These are phyloP conservation scores for Lactarius pseudohatsudake DNA, from an alignment of 768 basidiomycete species.

Conservation along the genomic window DNA sequence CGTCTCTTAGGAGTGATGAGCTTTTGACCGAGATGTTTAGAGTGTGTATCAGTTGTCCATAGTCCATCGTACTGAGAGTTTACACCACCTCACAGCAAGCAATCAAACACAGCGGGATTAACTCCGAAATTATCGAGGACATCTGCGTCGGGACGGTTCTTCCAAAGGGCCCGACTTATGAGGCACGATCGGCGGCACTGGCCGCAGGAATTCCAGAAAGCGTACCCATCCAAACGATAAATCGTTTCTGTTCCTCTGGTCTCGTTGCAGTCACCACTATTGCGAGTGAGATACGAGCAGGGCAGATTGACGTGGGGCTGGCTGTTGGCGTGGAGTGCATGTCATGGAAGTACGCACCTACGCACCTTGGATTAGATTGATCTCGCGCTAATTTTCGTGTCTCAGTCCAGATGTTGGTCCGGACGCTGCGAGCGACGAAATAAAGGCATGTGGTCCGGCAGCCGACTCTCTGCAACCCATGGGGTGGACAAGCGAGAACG, in stretches of 20 bases:
- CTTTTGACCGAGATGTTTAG: conserved; percentile 81
- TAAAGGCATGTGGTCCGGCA: conserved; percentile 55
- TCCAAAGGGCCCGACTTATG: conserved; percentile 62
- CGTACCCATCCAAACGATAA: conserved; percentile 71
- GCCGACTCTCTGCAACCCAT: conserved; percentile 68
- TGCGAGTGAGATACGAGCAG: conserved; percentile 70
- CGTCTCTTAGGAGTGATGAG: conserved; percentile 62
- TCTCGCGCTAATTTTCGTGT: conserved; percentile 28
- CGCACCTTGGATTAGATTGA: conserved; percentile 30
- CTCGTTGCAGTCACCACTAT: conserved; percentile 82
- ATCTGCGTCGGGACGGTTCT: conserved; percentile 80
- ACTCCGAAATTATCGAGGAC: conserved; percentile 68
- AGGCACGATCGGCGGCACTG: conserved; percentile 70
- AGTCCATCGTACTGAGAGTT: conserved; percentile 22
- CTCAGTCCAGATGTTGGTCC: conserved; percentile 64
- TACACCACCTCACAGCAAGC: conserved; percentile 45
- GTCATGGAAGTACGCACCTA: conserved; percentile 61
- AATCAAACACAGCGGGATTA: conserved; percentile 56
- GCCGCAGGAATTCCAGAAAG: conserved; percentile 81
- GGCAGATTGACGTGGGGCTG: conserved; percentile 80
- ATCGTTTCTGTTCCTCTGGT: conserved; percentile 82
- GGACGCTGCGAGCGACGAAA: conserved; percentile 57
- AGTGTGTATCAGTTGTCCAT: conserved; percentile 38
- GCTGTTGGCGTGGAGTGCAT: conserved; percentile 87
- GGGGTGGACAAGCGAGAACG: conserved; percentile 91